phyloP scores from a whole-genome alignment of 345 rosid genomes.

The Corchorus capsularis region DNA sequence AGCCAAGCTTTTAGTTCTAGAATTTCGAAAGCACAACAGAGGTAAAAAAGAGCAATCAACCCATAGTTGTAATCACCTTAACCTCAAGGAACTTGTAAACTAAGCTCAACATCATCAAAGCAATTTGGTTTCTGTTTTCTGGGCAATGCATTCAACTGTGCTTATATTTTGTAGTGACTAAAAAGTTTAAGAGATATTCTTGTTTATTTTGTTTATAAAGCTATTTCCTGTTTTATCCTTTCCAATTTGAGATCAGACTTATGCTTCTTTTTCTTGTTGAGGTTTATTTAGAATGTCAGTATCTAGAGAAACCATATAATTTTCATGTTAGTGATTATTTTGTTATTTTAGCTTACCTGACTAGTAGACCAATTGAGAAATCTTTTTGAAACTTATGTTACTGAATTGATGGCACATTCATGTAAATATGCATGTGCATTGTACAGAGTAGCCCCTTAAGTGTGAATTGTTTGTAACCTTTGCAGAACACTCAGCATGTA shows the following conservation, averaged over 20 bases:
- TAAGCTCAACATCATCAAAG: neutral
- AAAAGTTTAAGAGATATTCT: neutral
- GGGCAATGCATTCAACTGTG: neutral
- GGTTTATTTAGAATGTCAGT: neutral
- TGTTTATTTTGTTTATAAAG: neutral
- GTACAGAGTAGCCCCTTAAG: conserved; percentile 21
- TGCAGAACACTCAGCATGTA: conserved; percentile 48
- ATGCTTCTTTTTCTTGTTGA: conserved; percentile 6
- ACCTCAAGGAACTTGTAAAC: conserved; percentile 12
- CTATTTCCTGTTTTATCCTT: neutral
- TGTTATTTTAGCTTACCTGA: conserved; percentile 8
- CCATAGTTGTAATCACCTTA: neutral
- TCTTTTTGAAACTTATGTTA: conserved; percentile 13
- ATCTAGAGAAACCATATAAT: neutral
- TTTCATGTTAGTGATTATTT: conserved; percentile 1
- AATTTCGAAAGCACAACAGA: neutral
- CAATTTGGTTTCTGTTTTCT: neutral
- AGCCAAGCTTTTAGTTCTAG: neutral
- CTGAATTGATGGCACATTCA: neutral
- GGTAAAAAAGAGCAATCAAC: neutral
- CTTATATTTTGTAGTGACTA: conserved; percentile 5
- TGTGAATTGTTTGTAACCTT: conserved; percentile 17
- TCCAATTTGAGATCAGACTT: neutral
- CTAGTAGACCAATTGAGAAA: conserved; percentile 9
- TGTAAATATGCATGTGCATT: conserved; percentile 11